Evolutionary conservation across 768 basidiomycete species (phyloP), one percentile per base, ranked within the genome.

Genomic region (Psilocybe azurescens): DNA sequence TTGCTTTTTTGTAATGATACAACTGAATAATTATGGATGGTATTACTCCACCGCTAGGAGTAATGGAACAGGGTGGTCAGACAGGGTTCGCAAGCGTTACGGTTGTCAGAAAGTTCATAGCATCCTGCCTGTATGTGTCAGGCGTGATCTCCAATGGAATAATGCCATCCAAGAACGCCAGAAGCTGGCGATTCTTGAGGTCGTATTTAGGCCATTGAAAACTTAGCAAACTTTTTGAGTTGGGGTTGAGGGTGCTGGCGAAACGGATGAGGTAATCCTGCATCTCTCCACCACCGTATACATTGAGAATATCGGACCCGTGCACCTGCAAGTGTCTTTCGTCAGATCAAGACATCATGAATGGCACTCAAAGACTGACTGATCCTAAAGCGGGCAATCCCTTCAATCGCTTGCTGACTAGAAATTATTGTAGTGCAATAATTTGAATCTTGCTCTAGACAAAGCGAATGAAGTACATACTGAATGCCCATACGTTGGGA

Each of bases 331-430:
- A 16, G 14, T 38, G 30, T 8, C 29, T 51, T 24, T 50, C 33
- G 36, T 16, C 4, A 32, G n/a, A 16, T 18, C 9, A 24, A 53
- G 32, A 5, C 16, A 33, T 29, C 13, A 16, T 28, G 28, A 24
- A 2, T 30, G 14, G 9, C 30, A 20, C 10, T 1, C 3, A 29
- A 3, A 41, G 7, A 67, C 79, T 70, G 41, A 79, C 80, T 8
- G 83, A 76, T 53, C 84, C 83, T 1, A 85, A 67, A 51, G 76
- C 61, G 5, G 80, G 79, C 0, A 77, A 53, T 0, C 6, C 30
- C 58, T 86, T 84, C 20, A 78, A 61, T 2, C 83, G 76, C 66
- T 82, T 79, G 69, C 70, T 81, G 65, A 81, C 83, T 84, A 53
- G 6, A 33, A 16, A 38, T 62, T 66, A 38, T 62, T 66, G 20